These are phyloP conservation scores for Ploettnerulaceae sp. DNA, from an alignment of 2,329 filamentous ascomycete species.

Conservation along the genomic window DNA sequence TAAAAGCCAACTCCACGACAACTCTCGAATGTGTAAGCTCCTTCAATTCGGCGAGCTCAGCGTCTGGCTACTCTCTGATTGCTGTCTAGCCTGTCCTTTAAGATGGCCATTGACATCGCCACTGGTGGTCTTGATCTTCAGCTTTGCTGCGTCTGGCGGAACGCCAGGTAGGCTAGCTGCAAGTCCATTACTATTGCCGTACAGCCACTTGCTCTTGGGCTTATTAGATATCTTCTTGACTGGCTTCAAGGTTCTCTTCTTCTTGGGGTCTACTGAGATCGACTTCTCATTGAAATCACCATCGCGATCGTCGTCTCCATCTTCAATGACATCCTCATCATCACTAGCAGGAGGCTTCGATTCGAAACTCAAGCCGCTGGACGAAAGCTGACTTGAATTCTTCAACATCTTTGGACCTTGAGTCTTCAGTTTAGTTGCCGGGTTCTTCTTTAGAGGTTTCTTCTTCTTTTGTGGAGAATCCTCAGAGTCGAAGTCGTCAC, in stretches of 20 bases:
- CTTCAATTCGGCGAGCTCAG: slow-evolving; percentile 12
- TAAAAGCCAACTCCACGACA: not conserved
- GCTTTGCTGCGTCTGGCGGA: slow-evolving; percentile 3
- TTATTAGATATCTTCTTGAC: slow-evolving; percentile 8
- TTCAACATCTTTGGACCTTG: slow-evolving; percentile 19
- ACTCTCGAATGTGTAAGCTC: not conserved
- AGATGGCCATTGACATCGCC: slow-evolving; percentile 13
- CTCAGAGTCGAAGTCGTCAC: slow-evolving; percentile 32
- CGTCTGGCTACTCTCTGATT: slow-evolving; percentile 24
- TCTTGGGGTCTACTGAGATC: slow-evolving; percentile 26
- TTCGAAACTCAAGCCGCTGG: slow-evolving; percentile 21
- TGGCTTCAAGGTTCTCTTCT: slow-evolving; percentile 19
- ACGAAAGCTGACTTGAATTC: slow-evolving; percentile 14
- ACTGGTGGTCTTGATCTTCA: slow-evolving; percentile 11
- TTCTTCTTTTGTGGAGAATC: slow-evolving; percentile 31
- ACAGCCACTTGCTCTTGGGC: slow-evolving; percentile 12
- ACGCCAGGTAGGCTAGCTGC: not conserved
- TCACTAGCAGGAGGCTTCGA: slow-evolving; percentile 16
- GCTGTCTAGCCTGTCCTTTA: slow-evolving; percentile 5
- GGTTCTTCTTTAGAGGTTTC: slow-evolving; percentile 29
- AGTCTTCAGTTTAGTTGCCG: slow-evolving; percentile 24
- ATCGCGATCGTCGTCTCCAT: slow-evolving; percentile 29
- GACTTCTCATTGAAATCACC: slow-evolving; percentile 26
- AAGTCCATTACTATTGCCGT: slow-evolving; percentile 1
- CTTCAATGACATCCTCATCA: slow-evolving; percentile 18